Base-by-base conservation (phyloP, 2,329 filamentous ascomycete genomes). In the Alternaria burnsii region DNA sequence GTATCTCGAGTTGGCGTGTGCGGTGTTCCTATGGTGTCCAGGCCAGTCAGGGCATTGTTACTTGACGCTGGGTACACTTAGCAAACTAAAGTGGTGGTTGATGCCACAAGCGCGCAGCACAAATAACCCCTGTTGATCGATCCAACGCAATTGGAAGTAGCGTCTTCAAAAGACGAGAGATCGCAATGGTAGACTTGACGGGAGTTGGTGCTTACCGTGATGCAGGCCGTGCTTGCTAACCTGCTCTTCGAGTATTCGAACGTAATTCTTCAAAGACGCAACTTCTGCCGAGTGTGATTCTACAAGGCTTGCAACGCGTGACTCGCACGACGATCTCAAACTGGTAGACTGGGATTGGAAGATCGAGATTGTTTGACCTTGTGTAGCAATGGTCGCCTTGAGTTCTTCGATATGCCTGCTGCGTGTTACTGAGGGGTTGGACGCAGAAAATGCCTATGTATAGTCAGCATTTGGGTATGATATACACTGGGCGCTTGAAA, bases 261-360 rank as follows among this genome's bases (percentile, higher is more conserved):
- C 71, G 62, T 82, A 79, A 22, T 77, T 71, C 24, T 69, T 74
- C 34, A 80, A 60, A 8, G 78, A 78, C n/a, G 73, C 71, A 10
- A 82, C 55, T 68, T 82, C 80, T 28, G 72, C 73, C 16, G 71
- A 69, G 63, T 82, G 80, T n/a, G 78, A 67, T 40, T 77, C 74
- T 52, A 67, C 69, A 40, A 82, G 66, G 52, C 71, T 78, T 16
- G 62, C 61, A 20, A 80, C 59, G 54, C 81, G 77, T 4, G 76
- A 71, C 58, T 82, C 79, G 58, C 82, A 79, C 12, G 79, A 76
- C 24, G 65, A 67, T 46, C 74, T 73, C 55, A 82, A 63, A 52
- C 65, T 71, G 11, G 68, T 60, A 44, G 81, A 78, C 48, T 81
- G 78, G 3, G 71, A 66, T 62, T 74, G 72, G 3, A 79, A 63